A percentile compares a stretch with the other conserved stretches of the same genome.
phyloP scores from a whole-genome alignment of 768 basidiomycete genomes.

The Tulasnella sp. region DNA sequence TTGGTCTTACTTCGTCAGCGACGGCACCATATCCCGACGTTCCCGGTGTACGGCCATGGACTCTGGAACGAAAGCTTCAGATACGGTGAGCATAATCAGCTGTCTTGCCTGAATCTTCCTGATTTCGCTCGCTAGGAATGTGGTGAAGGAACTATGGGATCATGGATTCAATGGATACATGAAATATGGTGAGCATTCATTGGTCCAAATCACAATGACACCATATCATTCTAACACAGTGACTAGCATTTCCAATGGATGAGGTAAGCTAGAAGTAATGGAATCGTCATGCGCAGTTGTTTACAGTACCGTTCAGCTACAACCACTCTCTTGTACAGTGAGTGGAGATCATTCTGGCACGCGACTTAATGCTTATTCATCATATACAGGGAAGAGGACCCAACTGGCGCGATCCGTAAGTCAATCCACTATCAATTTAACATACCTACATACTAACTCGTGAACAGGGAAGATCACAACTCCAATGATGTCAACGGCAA shows the following conservation, averaged over 20 bases:
- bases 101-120: not conserved
- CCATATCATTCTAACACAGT: slow-evolving; percentile 21
- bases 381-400: slow-evolving; percentile 49
- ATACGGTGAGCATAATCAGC: too few species aligned
- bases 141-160: slow-evolving; percentile 68
- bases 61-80: too few species aligned
- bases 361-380: not conserved
- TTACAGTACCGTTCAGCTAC: slow-evolving; percentile 39
- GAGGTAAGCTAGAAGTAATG: slow-evolving; percentile 39
- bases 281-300: slow-evolving; percentile 1
- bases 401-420: slow-evolving; percentile 72
- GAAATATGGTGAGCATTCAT: slow-evolving; percentile 45
- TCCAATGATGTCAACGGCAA: slow-evolving; percentile 91
- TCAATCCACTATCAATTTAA: slow-evolving; percentile 14
- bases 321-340: slow-evolving; percentile 70
- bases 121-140: slow-evolving; percentile 35
- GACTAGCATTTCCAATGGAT: slow-evolving; percentile 68
- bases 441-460: slow-evolving; percentile 10
- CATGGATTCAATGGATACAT: slow-evolving; percentile 88
- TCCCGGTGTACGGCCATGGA: too few species aligned
- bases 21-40: slow-evolving; percentile 6
- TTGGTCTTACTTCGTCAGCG: slow-evolving; percentile 5
- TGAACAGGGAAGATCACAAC: slow-evolving; percentile 49
- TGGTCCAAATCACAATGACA: not conserved
- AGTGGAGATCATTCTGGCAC: not conserved